These are phyloP conservation scores for Aphanomyces astaci DNA, from an alignment of 352 stramenopile species.

Conservation along the genomic window DNA sequence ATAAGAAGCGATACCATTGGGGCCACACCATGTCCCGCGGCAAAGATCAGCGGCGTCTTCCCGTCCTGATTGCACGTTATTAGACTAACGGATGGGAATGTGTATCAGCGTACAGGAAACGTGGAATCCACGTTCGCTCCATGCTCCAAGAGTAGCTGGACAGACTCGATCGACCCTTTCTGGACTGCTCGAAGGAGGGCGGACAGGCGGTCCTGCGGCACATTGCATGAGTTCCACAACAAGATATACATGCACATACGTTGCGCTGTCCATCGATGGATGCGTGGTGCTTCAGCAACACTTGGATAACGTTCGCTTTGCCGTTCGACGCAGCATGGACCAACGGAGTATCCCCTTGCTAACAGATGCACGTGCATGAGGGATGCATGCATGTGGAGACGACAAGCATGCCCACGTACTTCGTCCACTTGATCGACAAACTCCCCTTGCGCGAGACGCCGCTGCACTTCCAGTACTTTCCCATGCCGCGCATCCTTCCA, in stretches of 20 bases:
- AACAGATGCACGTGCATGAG: neutral
- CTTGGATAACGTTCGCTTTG: slow-evolving; percentile 5
- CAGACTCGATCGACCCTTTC: slow-evolving; percentile 10
- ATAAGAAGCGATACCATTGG: neutral
- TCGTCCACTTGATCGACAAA: slow-evolving; percentile 19
- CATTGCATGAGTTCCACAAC: too few species aligned
- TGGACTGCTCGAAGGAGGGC: slow-evolving; percentile 15
- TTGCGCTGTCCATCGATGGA: slow-evolving; percentile 8
- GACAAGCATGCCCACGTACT: neutral
- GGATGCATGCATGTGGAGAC: neutral
- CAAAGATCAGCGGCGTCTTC: slow-evolving; percentile 15
- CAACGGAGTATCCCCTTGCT: slow-evolving; percentile 12
- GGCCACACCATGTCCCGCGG: neutral
- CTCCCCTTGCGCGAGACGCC: slow-evolving; percentile 11
- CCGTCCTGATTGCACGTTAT: slow-evolving; percentile 3
- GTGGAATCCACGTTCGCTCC: slow-evolving; percentile 9
- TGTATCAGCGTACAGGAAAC: slow-evolving; percentile 18
- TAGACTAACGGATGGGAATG: too few species aligned
- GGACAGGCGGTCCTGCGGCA: slow-evolving; percentile 16
- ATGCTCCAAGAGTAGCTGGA: neutral
- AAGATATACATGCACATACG: neutral
- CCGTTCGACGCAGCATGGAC: slow-evolving; percentile 16
- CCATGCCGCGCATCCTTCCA: slow-evolving; percentile 18
- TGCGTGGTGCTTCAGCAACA: slow-evolving; percentile 5
- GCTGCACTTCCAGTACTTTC: slow-evolving; percentile 15